phyloP scores from a whole-genome alignment of 73 alveolate species.

The Strombidium stylifer region DNA sequence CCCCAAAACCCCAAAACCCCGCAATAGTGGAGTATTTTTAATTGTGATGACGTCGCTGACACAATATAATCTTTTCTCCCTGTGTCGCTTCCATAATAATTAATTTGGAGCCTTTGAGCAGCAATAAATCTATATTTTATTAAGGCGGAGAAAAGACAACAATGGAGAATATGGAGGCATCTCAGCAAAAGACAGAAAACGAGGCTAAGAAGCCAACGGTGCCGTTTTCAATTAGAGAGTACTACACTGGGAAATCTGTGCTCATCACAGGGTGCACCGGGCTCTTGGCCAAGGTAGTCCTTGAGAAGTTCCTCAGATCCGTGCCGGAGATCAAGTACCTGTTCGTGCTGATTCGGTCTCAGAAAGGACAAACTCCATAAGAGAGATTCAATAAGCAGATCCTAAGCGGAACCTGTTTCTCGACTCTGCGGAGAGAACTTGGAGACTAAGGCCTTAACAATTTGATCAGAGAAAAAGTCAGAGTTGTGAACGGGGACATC shows the following conservation, averaged over 20 bases:
- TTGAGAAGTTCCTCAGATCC: conserved; percentile 47
- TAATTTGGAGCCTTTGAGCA: too few relatives aligned
- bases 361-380: conserved; percentile 9
- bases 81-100: too few relatives aligned
- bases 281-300: conserved; percentile 44
- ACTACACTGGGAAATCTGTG: conserved; percentile 33
- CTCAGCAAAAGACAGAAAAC: too few relatives aligned
- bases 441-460: conserved; percentile 18
- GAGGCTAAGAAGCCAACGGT: background rate
- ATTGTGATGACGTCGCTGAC: too few relatives aligned
- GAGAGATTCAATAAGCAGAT: conserved; percentile 25
- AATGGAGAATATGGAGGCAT: background rate
- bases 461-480: conserved; percentile 6
- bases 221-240: conserved; percentile 17
- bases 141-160: background rate
- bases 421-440: conserved; percentile 4
- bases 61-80: too few relatives aligned
- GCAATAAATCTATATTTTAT: too few relatives aligned
- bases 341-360: conserved; percentile 41
- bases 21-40: too few relatives aligned
- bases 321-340: conserved; percentile 26
- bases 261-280: conserved; percentile 58
- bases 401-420: conserved; percentile 13
- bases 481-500: conserved; percentile 54
- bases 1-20: too few relatives aligned